Evolutionary conservation across 495 filamentous ascomycete genomes (phyloP).

Genomic region (Penicillium robsamsonii): DNA sequence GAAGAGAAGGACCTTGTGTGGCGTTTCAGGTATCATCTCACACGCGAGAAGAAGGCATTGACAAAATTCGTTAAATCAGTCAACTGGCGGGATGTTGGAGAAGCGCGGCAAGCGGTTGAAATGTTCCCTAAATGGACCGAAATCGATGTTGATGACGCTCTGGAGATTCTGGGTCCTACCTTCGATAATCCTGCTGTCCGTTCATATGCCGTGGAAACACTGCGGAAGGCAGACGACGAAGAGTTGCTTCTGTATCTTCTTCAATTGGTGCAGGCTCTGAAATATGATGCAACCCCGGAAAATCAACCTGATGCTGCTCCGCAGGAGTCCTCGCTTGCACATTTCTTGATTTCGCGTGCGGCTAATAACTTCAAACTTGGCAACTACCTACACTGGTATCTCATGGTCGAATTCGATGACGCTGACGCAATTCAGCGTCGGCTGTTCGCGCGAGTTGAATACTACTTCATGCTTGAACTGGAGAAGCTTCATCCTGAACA

Average conservation of each 20-base stretch:
- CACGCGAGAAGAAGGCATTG: slow-evolving; percentile 85
- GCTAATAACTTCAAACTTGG: slow-evolving; percentile 83
- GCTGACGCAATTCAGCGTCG: slow-evolving; percentile 70
- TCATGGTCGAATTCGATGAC: slow-evolving; percentile 96
- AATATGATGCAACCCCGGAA: slow-evolving; percentile 77
- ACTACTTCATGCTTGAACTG: slow-evolving; percentile 89
- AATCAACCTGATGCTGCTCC: slow-evolving; percentile 59
- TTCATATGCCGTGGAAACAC: slow-evolving; percentile 87
- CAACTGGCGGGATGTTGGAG: slow-evolving; percentile 83
- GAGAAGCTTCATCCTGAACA: slow-evolving; percentile 58
- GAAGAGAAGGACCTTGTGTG: slow-evolving; percentile 96
- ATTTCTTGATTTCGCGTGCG: slow-evolving; percentile 84
- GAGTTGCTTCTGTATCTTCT: slow-evolving; percentile 90
- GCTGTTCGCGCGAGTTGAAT: slow-evolving; percentile 87
- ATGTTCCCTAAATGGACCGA: slow-evolving; percentile 94
- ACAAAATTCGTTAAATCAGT: slow-evolving; percentile 98
- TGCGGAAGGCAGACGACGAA: slow-evolving; percentile 90
- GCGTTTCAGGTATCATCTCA: slow-evolving; percentile 93
- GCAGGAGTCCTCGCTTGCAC: slow-evolving; percentile 82
- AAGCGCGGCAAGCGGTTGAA: slow-evolving; percentile 84
- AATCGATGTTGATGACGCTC: slow-evolving; percentile 93
- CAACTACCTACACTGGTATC: slow-evolving; percentile 96
- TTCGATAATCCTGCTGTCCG: slow-evolving; percentile 87
- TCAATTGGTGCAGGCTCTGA: slow-evolving; percentile 93
- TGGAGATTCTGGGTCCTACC: slow-evolving; percentile 88